Evolutionary conservation across 495 filamentous ascomycete species (phyloP), one percentile per base, ranked within the genome.

Genomic region (Schizothecium vesticola): DNA sequence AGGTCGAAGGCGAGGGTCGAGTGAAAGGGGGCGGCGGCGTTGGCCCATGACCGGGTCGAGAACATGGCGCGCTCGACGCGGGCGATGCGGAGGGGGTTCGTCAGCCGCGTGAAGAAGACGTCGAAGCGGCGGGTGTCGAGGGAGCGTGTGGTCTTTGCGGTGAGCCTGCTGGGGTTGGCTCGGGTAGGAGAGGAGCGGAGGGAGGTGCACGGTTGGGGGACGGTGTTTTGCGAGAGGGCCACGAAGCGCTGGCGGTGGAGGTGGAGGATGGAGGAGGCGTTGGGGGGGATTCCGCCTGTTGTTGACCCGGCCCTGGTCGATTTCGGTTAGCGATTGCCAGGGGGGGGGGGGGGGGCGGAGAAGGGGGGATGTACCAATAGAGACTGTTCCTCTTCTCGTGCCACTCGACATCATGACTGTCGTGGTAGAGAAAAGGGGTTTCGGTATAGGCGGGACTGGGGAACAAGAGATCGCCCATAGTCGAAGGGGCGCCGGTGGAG

Each of bases 171-270:
- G 0, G 13, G 23, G 24, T n/a, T 21, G 69, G 67, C 26, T 0
- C 43, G 43, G 43, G 43, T 73, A 65, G 29, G 76, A 74, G 6
- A 72, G 68, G 6, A 76, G 61, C 43, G 61, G 23, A 64, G 61
- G 36, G 56, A 64, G 3, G 33, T 64, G 31, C 7, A 9, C 0
- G n/a, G 10, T 2, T 22, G 19, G 31, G 11, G 68, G 68, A 56
- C 0, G 43, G 19, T 51, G 19, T 71, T 67, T 36, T 78, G 76
- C 1, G 76, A 68, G 6, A 76, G 61, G n/a, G 69, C 61, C 60
- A 86, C 78, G 66, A 86, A 84, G 3, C 83, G 75, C 66, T 86
- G 84, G 3, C 84, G 80, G 61, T 86, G 84, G 33, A 79, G 75
- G 8, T 70, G 59, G 8, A 69, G 68, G 83, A 82, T 84, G 3